Evolutionary conservation across 164 flowering plant species (phyloP).

Genomic region (Akebia trifoliata): DNA sequence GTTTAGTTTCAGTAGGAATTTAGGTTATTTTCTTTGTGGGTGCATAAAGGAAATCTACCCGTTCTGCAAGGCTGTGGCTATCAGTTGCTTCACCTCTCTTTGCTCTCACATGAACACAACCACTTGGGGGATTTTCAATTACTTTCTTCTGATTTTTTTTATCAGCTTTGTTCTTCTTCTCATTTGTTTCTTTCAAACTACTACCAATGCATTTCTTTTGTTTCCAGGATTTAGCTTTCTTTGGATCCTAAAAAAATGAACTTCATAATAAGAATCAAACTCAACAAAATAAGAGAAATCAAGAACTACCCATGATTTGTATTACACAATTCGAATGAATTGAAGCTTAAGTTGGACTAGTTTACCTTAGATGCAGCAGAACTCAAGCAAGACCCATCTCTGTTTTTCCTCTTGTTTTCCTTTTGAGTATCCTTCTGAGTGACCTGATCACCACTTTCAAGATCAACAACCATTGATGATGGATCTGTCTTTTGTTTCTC

Average conservation of each 20-base stretch:
- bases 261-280: neutral
- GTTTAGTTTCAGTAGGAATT: no score
- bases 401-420: no score
- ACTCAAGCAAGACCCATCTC: no score
- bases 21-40: no score
- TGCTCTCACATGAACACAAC: slow-evolving; percentile 81
- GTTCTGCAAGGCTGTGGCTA: slow-evolving; percentile 88
- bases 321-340: neutral
- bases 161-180: slow-evolving; percentile 20
- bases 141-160: slow-evolving; percentile 23
- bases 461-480: no score
- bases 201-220: slow-evolving; percentile 27
- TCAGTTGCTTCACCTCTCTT: slow-evolving; percentile 92
- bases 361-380: no score
- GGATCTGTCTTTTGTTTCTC: no score
- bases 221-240: slow-evolving; percentile 38
- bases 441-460: no score
- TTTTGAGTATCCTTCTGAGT: no score
- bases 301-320: neutral
- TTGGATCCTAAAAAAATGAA: slow-evolving; percentile 19
- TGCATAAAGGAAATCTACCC: no score
- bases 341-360: no score
- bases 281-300: neutral
- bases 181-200: slow-evolving; percentile 19
- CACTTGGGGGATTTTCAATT: slow-evolving; percentile 26